Evolutionary conservation across 768 basidiomycete genomes (phyloP).

Genomic region (Lanmaoa pseudosensibilis): DNA sequence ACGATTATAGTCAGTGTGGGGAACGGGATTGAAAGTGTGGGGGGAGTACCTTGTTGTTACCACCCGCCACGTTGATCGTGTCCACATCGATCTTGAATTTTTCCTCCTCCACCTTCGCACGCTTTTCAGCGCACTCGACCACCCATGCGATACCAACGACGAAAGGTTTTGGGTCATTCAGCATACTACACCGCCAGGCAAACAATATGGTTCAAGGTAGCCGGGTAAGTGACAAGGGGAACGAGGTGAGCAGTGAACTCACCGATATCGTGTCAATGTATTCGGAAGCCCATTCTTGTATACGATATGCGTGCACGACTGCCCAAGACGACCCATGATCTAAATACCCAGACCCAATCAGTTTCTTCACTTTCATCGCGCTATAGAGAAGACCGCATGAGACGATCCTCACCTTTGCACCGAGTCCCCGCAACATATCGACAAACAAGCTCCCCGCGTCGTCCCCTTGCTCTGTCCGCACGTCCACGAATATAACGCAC

Average conservation of each 20-base stretch:
- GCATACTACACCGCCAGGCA: constrained; percentile 39
- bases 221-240: not conserved
- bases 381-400: not conserved
- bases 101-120: constrained; percentile 60
- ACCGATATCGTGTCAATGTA: constrained; percentile 74
- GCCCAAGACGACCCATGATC: constrained; percentile 65
- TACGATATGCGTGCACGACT: constrained; percentile 80
- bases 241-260: constrained; percentile 16
- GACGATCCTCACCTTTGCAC: constrained; percentile 64
- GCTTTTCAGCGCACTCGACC: constrained; percentile 78
- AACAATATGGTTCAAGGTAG: not conserved
- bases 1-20: not conserved
- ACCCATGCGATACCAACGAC: constrained; percentile 90
- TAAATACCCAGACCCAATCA: constrained; percentile 25
- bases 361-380: not conserved
- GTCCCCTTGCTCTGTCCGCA: constrained; percentile 70
- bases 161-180: constrained; percentile 66
- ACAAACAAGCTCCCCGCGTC: constrained; percentile 79
- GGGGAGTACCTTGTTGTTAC: constrained; percentile 57
- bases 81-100: constrained; percentile 67
- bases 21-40: not conserved
- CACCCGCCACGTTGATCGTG: constrained; percentile 53
- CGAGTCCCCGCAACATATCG: constrained; percentile 77
- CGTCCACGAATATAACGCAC: constrained; percentile 84
- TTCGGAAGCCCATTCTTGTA: constrained; percentile 80